A percentile compares a stretch with the other conserved stretches of the same genome.
phyloP scores from a whole-genome alignment of 2,329 filamentous ascomycete species.

The Fusarium sp. region DNA sequence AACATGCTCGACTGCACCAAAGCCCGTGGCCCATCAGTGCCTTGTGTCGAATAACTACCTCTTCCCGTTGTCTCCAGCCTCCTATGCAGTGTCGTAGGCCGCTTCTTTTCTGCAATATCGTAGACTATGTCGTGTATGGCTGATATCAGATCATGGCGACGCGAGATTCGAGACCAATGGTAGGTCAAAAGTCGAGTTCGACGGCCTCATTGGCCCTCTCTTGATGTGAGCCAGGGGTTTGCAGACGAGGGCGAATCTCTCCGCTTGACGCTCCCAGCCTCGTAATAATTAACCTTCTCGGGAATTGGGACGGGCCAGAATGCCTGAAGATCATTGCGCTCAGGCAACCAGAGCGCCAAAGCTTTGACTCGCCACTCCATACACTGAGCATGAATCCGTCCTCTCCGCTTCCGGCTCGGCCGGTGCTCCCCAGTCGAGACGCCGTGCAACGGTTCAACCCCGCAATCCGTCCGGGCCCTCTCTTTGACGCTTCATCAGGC shows the following conservation, averaged over 20 bases:
- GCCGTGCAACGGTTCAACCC: conserved; percentile 31
- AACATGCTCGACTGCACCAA: background rate
- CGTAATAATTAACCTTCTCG: background rate
- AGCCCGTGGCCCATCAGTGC: no score
- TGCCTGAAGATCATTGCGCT: background rate
- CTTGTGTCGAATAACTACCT: no score
- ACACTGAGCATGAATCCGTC: background rate
- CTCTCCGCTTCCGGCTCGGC: conserved; percentile 16
- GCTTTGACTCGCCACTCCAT: background rate
- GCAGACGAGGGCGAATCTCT: background rate
- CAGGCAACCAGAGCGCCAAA: conserved; percentile 1
- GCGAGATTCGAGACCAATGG: conserved; percentile 21
- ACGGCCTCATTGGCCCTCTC: conserved; percentile 26
- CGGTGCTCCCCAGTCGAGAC: conserved; percentile 14
- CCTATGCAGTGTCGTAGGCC: background rate
- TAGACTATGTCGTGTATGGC: background rate
- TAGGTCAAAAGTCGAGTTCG: conserved; percentile 5
- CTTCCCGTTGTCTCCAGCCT: background rate
- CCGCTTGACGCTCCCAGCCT: conserved; percentile 3
- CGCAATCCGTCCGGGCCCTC: conserved; percentile 14
- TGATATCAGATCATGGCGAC: conserved; percentile 9
- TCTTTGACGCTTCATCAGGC: background rate
- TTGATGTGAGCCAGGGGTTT: conserved; percentile 2
- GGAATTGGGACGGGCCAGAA: background rate
- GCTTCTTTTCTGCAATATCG: background rate